These are phyloP conservation scores for Protea cynaroides DNA, from an alignment of 164 flowering plant genomes.

Conservation along the genomic window DNA sequence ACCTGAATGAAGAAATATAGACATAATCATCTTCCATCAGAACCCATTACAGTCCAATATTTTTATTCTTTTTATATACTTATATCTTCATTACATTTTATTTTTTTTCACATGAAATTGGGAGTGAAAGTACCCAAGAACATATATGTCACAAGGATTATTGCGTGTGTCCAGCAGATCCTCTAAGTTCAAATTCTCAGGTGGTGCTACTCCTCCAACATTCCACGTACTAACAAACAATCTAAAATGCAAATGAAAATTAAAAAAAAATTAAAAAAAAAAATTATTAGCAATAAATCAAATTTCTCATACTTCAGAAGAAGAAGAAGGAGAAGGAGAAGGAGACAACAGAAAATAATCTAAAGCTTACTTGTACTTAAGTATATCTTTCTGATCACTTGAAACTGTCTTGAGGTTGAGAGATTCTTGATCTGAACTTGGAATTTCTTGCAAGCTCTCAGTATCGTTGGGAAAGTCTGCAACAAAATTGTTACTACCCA, in stretches of 20 bases:
- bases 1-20: constrained; percentile 29
- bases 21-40: not conserved
- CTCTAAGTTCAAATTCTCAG: constrained; percentile 14
- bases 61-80: not conserved
- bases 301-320: not conserved
- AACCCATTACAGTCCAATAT: not conserved
- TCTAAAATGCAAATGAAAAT: constrained; percentile 17
- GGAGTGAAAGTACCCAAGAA: constrained; percentile 34
- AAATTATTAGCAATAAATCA: not conserved
- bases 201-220: constrained; percentile 14
- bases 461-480: constrained; percentile 28
- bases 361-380: constrained; percentile 36
- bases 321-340: not conserved
- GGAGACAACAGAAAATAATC: not conserved
- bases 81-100: too few species aligned
- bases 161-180: constrained; percentile 8
- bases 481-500: constrained; percentile 48
- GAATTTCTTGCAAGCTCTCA: constrained; percentile 10
- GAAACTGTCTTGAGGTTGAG: constrained; percentile 5
- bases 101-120: too few species aligned
- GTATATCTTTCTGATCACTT: constrained; percentile 22
- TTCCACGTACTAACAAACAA: constrained; percentile 57
- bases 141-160: constrained; percentile 20
- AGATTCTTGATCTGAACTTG: constrained; percentile 14
- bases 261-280: constrained; percentile 1